Evolutionary conservation across 2,329 filamentous ascomycete genomes (phyloP).

Genomic region (Nothomitra cinnamomea): DNA sequence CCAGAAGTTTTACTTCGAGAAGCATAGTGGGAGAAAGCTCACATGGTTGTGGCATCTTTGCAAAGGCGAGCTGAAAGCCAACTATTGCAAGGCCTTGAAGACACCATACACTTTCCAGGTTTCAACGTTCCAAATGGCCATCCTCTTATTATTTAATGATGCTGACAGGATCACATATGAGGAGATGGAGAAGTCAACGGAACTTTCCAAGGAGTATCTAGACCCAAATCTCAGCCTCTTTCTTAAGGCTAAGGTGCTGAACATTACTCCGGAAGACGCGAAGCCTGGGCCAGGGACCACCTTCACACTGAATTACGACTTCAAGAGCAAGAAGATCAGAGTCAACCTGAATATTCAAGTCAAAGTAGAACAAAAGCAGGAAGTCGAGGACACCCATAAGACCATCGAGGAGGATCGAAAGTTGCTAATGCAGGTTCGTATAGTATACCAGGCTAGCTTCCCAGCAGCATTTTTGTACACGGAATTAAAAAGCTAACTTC

Average conservation of each 20-base stretch:
- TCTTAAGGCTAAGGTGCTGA: slow-evolving; percentile 81
- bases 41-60: slow-evolving; percentile 98
- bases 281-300: slow-evolving; percentile 64
- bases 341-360: slow-evolving; percentile 91
- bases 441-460: neutral
- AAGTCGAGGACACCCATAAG: slow-evolving; percentile 96
- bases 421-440: slow-evolving; percentile 79
- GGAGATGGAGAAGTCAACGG: slow-evolving; percentile 68
- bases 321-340: slow-evolving; percentile 97
- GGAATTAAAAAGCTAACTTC: slow-evolving; percentile 16
- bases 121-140: slow-evolving; percentile 94
- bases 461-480: slow-evolving; percentile 6
- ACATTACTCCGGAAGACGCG: slow-evolving; percentile 50
- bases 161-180: slow-evolving; percentile 71
- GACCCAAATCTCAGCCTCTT: slow-evolving; percentile 77
- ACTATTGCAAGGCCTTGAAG: slow-evolving; percentile 79
- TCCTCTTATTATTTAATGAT: slow-evolving; percentile 88
- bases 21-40: slow-evolving; percentile 89
- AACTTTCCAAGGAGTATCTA: slow-evolving; percentile 62
- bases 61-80: slow-evolving; percentile 90
- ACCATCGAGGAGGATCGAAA: slow-evolving; percentile 98
- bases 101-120: slow-evolving; percentile 94
- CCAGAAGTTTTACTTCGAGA: slow-evolving; percentile 79
- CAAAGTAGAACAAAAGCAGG: slow-evolving; percentile 90
- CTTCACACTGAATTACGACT: slow-evolving; percentile 79